Conservation (phyloP, 768 basidiomycete species). For the Kwoniella mangroviensis region DNA sequence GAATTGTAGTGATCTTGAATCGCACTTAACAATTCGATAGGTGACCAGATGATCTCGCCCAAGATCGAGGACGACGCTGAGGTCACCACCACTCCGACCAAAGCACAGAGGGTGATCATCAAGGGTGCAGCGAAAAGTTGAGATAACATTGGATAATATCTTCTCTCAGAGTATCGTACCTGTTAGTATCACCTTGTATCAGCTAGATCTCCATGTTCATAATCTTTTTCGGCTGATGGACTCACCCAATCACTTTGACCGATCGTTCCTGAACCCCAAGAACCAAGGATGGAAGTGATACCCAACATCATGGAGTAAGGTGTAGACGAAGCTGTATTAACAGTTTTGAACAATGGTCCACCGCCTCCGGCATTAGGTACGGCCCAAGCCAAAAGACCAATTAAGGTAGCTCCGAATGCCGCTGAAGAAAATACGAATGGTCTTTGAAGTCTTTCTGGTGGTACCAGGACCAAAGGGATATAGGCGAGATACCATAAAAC, state of each 20-base stretch:
- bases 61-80: constrained; percentile 24
- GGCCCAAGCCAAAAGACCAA: constrained; percentile 31
- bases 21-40: constrained; percentile 24
- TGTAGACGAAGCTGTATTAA: constrained; percentile 23
- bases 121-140: constrained; percentile 39
- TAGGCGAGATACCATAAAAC: constrained; percentile 33
- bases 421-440: constrained; percentile 32
- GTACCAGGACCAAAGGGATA: constrained; percentile 29
- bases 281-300: constrained; percentile 30
- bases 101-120: constrained; percentile 25
- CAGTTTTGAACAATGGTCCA: constrained; percentile 28
- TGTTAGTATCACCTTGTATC: background rate
- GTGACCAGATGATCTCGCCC: constrained; percentile 30
- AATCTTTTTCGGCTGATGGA: background rate
- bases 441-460: constrained; percentile 34
- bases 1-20: constrained; percentile 38
- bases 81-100: constrained; percentile 46
- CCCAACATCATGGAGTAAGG: constrained; percentile 35
- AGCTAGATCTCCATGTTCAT: background rate
- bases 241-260: constrained; percentile 38
- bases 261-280: constrained; percentile 37
- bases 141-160: constrained; percentile 13
- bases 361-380: constrained; percentile 26
- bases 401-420: constrained; percentile 22
- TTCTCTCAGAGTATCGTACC: constrained; percentile 29